These are phyloP conservation scores for Peziza echinospora DNA, from an alignment of 495 filamentous ascomycete species.

Conservation along the genomic window DNA sequence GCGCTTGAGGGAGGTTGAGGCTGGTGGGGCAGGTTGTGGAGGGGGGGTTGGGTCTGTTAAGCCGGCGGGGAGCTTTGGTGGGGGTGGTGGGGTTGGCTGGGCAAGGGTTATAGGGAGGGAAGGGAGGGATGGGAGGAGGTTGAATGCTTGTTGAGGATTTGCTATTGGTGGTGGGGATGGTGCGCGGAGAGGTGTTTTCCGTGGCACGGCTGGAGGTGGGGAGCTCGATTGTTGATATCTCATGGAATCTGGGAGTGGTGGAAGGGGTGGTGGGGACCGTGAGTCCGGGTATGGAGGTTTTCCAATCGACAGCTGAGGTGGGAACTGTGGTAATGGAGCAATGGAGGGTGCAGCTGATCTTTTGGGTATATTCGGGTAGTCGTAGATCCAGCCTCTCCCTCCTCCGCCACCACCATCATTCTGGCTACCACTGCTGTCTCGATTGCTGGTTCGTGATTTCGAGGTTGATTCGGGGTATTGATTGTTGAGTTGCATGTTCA, in stretches of 20 bases:
- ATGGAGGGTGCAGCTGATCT: background rate
- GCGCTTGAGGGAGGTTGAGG: constrained; percentile 1
- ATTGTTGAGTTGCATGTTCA: background rate
- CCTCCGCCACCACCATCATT: constrained; percentile 4
- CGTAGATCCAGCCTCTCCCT: constrained; percentile 5
- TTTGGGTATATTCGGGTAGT: background rate
- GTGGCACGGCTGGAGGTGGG: background rate
- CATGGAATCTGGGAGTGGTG: background rate
- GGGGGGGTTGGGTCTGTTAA: constrained; percentile 13
- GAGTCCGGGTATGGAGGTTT: too few species aligned
- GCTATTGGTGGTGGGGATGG: constrained; percentile 23
- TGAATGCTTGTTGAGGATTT: constrained; percentile 4
- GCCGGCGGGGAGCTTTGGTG: constrained; percentile 21
- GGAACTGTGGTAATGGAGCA: background rate
- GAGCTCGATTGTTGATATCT: background rate
- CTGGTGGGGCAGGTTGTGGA: constrained; percentile 18
- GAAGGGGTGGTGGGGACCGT: constrained; percentile 1
- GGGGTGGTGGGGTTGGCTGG: constrained; percentile 18
- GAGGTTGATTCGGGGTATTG: background rate
- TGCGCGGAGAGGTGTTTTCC: constrained; percentile 6
- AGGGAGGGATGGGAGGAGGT: constrained; percentile 6
- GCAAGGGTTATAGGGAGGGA: constrained; percentile 18
- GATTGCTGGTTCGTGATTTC: constrained; percentile 2
- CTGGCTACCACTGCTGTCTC: constrained; percentile 5
- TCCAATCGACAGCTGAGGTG: too few species aligned